Percentiles rank a stretch among this genome's conserved stretches.
These are phyloP conservation scores for Termitomyces sp. DNA, from an alignment of 768 basidiomycete genomes.

Conservation along the genomic window DNA sequence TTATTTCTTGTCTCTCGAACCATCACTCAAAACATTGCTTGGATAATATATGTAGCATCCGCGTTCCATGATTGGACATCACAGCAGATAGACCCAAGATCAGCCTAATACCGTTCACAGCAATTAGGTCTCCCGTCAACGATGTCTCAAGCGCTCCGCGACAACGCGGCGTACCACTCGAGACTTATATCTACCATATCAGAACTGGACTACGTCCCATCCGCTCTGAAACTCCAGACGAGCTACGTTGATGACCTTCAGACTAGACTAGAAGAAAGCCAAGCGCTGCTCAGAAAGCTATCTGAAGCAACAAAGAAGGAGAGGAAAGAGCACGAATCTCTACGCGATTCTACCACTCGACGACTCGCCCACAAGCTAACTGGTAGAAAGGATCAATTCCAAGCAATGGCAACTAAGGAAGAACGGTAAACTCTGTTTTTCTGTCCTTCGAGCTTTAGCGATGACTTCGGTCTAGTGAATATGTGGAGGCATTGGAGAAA, in stretches of 20 bases:
- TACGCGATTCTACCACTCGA: slow-evolving; percentile 37
- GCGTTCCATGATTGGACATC: neutral
- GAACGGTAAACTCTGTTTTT: slow-evolving; percentile 31
- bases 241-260: slow-evolving; percentile 34
- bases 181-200: slow-evolving; percentile 31
- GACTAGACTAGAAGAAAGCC: slow-evolving; percentile 20
- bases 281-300: slow-evolving; percentile 25
- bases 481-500: slow-evolving; percentile 40
- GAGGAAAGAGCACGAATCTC: slow-evolving; percentile 37
- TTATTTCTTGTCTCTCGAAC: neutral
- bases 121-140: slow-evolving; percentile 14
- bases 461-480: slow-evolving; percentile 31
- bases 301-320: slow-evolving; percentile 41
- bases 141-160: slow-evolving; percentile 30
- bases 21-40: neutral
- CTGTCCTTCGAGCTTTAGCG: neutral
- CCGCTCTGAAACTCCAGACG: slow-evolving; percentile 34
- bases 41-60: neutral
- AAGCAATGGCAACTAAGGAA: slow-evolving; percentile 40
- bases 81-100: neutral
- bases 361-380: slow-evolving; percentile 37
- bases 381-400: slow-evolving; percentile 40
- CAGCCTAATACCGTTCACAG: neutral
- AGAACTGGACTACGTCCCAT: slow-evolving; percentile 36
- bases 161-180: slow-evolving; percentile 37